Evolutionary conservation across 2,329 filamentous ascomycete species (phyloP).

Genomic region (Cyanodermella asteris): DNA sequence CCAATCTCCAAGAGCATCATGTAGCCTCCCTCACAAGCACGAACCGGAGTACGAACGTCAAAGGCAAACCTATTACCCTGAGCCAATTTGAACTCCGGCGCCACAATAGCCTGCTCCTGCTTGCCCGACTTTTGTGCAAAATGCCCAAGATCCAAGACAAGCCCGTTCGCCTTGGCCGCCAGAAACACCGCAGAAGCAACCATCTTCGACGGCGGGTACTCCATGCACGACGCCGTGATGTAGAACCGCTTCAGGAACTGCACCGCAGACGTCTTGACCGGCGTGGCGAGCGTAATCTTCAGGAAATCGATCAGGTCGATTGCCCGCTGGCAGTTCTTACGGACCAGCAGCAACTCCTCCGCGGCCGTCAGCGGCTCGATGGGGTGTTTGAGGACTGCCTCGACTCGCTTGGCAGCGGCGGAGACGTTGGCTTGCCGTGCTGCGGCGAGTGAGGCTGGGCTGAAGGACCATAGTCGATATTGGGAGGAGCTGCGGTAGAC

Average conservation of each 20-base stretch:
- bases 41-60: slow-evolving; percentile 76
- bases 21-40: slow-evolving; percentile 64
- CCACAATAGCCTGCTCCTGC: slow-evolving; percentile 63
- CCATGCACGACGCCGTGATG: slow-evolving; percentile 86
- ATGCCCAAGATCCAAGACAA: slow-evolving; percentile 42
- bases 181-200: slow-evolving; percentile 83
- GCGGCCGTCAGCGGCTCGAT: slow-evolving; percentile 62
- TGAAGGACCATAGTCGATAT: slow-evolving; percentile 83
- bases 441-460: slow-evolving; percentile 44
- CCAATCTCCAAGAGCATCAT: slow-evolving; percentile 58
- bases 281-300: slow-evolving; percentile 3
- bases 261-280: slow-evolving; percentile 47
- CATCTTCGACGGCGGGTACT: slow-evolving; percentile 75
- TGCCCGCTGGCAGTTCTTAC: slow-evolving; percentile 49
- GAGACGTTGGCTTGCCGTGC: slow-evolving; percentile 61
- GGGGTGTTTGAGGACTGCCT: slow-evolving; percentile 31
- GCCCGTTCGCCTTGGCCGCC: slow-evolving; percentile 76
- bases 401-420: slow-evolving; percentile 48
- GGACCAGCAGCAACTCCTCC: slow-evolving; percentile 64
- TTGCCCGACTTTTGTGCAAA: slow-evolving; percentile 51
- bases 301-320: slow-evolving; percentile 35
- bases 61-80: slow-evolving; percentile 87
- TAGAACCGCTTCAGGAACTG: slow-evolving; percentile 90
- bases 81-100: slow-evolving; percentile 78
- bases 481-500: slow-evolving; percentile 79